Conservation (phyloP, 257 asterid species). For the Rehmannia glutinosa region DNA sequence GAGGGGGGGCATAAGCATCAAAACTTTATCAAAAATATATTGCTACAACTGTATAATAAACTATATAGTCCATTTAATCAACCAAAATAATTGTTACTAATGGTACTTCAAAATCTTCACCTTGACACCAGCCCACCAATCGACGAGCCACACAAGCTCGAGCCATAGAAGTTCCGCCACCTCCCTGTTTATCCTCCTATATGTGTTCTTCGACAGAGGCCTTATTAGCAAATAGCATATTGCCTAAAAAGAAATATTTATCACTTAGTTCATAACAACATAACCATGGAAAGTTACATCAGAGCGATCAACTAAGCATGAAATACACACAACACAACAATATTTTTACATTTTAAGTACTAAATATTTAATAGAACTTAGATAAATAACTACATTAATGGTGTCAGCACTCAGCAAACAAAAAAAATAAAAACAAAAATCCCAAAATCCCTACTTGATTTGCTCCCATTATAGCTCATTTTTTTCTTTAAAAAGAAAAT, state of each 20-base stretch:
- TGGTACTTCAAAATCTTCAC: slow-evolving; percentile 29
- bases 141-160: slow-evolving; percentile 92
- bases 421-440: neutral
- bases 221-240: slow-evolving; percentile 57
- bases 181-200: slow-evolving; percentile 75
- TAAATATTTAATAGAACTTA: neutral
- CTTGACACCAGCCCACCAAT: slow-evolving; percentile 99
- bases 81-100: neutral
- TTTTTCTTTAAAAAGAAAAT: neutral
- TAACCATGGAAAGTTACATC: neutral
- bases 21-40: neutral
- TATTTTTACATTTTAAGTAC: neutral
- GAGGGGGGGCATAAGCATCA: neutral
- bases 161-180: slow-evolving; percentile 85
- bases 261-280: slow-evolving; percentile 13
- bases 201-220: slow-evolving; percentile 75
- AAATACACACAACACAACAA: neutral
- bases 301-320: neutral
- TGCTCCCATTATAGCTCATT: slow-evolving; percentile 17
- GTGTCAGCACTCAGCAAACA: neutral
- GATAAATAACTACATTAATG: neutral
- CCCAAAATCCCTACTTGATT: slow-evolving; percentile 4
- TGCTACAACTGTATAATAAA: neutral
- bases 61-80: slow-evolving; percentile 4
- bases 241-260: slow-evolving; percentile 45